Base-by-base conservation (phyloP, 352 stramenopile species). In the Phytophthora pini region DNA sequence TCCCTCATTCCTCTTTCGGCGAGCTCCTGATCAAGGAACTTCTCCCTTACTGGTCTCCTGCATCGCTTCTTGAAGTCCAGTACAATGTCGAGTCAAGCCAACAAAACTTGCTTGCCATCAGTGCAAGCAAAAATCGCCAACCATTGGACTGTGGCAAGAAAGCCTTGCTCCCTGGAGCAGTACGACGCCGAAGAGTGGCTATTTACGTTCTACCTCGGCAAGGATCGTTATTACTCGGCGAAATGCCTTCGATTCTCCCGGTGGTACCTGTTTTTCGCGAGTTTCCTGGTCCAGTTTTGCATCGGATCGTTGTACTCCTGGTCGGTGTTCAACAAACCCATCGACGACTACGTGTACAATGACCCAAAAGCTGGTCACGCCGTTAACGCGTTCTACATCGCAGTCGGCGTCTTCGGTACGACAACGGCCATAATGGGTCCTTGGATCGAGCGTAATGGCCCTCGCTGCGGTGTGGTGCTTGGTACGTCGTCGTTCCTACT, bases 321-420 rank as follows among this genome's bases (percentile, higher is more conserved):
- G 82, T 89, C 79, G 20, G 77, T 90, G 7, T 87, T 90, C 65
- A 92, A 92, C 69, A 79, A 82, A 43, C 81, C 80, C 7, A 87
- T 92, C 46, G 79, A 90, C 50, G 63, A 27, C 22, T 63, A 79
- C 55, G 57, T 89, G 12, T 89, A 66, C 63, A 48, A 77, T 22
- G 56, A 89, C 47, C 36, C 48, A 2, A 80, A 69, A 47, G 74
- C 79, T 12, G 79, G 70, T 15, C 68, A 76, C 29, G 80, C 82
- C 2, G 83, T 92, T 13, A 88, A 88, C 45, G 70, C 80, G 7
- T 92, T 92, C 62, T 92, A 89, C 74, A 88, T 70, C n/a, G 79
- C 81, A 3, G 80, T 87, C 8, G 80, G 82, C 20, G 56, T 82
- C 17, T 85, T 92, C 39, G 83, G 83, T 40, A 80, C 76, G 0